Evolutionary conservation across 495 filamentous ascomycete genomes (phyloP), one percentile per base, ranked within the genome.

Genomic region (Neohortaea acidophila): DNA sequence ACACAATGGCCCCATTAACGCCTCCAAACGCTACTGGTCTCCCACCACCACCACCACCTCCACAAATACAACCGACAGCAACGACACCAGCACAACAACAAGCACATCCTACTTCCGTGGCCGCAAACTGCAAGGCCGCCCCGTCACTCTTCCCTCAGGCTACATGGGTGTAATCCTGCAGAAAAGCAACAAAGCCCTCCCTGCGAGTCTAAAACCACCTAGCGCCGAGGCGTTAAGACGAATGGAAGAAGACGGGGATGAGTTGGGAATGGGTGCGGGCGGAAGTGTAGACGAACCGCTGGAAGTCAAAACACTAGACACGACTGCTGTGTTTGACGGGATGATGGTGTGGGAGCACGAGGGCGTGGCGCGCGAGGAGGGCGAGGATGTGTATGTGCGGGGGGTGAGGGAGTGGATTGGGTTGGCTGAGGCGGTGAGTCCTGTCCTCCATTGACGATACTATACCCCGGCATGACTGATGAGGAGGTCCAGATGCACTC

Each of bases 291-390:
- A 72, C 28, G 60, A 63, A 1, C 33, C 48, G 25, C 53, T 57
- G 12, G 69, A 70, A 1, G 64, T 70, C 13, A 74, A 79, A 49
- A 48, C 77, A 18, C 59, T 77, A 1, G 69, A 81, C 47, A 69
- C 74, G 29, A 61, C 72, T 22, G 70, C 63, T 2, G 61, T 65
- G n/a, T 94, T 96, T 55, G 72, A 85, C 11, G 67, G 81, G 15
- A 52, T 93, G 29, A 57, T 84, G 11, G 67, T 94, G 17, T 96
- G 87, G 87, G 79, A 69, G 0, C 89, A 94, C 59, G 79, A 78
- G 46, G 49, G 53, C 2, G 36, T 62, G 36, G 62, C 59, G 7
- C 67, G 72, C 3, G 55, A 34, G 5, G n/a, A n/a, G n/a, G n/a
- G n/a, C n/a, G 56, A 51, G 5, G 75, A 81, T 59, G 59, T 59